Conservation (phyloP, 345 rosid species). For the Citrus medica region DNA sequence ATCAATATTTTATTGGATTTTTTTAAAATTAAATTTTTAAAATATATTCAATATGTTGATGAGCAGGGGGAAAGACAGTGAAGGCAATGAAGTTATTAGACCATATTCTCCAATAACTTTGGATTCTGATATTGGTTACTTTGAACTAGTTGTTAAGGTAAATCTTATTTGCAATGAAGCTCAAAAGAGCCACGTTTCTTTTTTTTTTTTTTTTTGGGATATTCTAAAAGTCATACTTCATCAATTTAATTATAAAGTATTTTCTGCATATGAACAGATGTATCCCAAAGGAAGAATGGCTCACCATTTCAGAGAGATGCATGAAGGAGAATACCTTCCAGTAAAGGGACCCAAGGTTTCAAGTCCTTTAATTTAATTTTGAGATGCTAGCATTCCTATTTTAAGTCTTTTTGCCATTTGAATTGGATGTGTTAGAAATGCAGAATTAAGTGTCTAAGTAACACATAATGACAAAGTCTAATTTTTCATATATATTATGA, state of each 20-base stretch:
- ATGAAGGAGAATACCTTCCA: constrained; percentile 34
- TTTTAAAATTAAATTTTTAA: not conserved
- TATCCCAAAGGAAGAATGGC: constrained; percentile 56
- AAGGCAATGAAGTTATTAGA: constrained; percentile 38
- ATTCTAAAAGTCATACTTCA: too few species aligned
- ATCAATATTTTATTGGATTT: not conserved
- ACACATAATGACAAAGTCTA: too few species aligned
- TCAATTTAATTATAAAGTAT: too few species aligned
- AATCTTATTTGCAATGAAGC: too few species aligned
- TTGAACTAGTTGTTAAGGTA: constrained; percentile 51
- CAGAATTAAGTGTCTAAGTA: too few species aligned
- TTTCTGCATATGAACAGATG: constrained; percentile 25
- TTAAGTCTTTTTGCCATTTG: too few species aligned
- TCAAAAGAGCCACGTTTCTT: too few species aligned
- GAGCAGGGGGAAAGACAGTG: constrained; percentile 40
- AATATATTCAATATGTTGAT: not conserved
- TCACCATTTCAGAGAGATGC: constrained; percentile 49
- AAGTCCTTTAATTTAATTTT: too few species aligned
- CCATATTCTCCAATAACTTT: constrained; percentile 52
- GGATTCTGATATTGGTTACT: constrained; percentile 47
- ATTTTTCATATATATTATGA: too few species aligned
- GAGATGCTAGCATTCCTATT: too few species aligned
- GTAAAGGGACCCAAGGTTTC: constrained; percentile 54
- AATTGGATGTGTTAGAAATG: too few species aligned
- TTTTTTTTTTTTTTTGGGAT: too few species aligned